Percentiles rank a stretch among this genome's conserved stretches.
Evolutionary conservation across 352 stramenopile genomes (phyloP).

Genomic region (Phytophthora vignae): DNA sequence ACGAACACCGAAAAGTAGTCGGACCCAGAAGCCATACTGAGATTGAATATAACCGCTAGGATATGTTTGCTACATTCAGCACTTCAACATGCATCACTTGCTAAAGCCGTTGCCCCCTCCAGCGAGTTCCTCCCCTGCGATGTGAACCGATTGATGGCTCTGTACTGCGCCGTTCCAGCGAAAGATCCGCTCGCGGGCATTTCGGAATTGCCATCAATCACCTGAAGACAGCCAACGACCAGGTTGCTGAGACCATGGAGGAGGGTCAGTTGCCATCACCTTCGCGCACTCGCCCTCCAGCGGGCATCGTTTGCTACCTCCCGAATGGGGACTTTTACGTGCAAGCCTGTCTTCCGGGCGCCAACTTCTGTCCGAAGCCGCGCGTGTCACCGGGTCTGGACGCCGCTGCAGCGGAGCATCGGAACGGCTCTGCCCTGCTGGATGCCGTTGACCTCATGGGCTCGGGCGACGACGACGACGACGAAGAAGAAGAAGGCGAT

Average conservation of each 20-base stretch:
- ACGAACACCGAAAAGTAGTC: too few species aligned
- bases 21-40: too few species aligned
- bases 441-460: neutral
- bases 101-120: neutral
- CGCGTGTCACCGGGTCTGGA: neutral
- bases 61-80: too few species aligned
- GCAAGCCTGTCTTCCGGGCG: constrained; percentile 7
- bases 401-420: neutral
- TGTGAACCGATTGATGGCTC: constrained; percentile 15
- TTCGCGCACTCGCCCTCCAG: neutral
- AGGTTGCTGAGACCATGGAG: neutral
- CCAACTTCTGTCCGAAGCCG: constrained; percentile 4
- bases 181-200: constrained; percentile 20
- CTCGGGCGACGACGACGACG: too few species aligned
- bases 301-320: constrained; percentile 5
- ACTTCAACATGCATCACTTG: too few species aligned
- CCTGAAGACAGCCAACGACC: constrained; percentile 6
- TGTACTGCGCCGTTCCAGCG: constrained; percentile 7
- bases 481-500: neutral
- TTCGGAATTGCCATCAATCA: constrained; percentile 25
- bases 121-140: neutral
- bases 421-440: neutral
- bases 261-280: neutral
- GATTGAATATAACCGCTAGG: too few species aligned
- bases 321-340: constrained; percentile 14